Percentiles rank a stretch among this genome's conserved stretches.
These are phyloP conservation scores for Chrysopogon serrulatus DNA, from an alignment of 176 grass and related monocot genomes.

Conservation along the genomic window DNA sequence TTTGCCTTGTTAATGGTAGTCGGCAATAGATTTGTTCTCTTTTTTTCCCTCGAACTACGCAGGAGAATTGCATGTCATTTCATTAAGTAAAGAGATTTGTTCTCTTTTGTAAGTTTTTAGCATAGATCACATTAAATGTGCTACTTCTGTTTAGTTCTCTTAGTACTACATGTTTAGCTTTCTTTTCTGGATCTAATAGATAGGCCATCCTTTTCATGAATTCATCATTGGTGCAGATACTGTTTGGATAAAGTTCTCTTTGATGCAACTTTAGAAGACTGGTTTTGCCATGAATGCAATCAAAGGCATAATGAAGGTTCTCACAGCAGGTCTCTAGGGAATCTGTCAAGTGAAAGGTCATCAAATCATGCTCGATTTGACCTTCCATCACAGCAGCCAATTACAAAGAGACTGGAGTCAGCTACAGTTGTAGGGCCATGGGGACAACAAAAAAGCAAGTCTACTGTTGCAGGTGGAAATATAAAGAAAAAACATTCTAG, in stretches of 20 bases:
- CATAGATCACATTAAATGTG: neutral
- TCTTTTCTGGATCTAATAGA: neutral
- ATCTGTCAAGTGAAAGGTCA: neutral
- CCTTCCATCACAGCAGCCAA: neutral
- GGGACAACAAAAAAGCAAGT: neutral
- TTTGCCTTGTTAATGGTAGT: neutral
- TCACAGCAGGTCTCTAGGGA: neutral
- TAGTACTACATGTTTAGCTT: neutral
- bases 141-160: neutral
- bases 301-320: neutral
- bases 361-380: neutral
- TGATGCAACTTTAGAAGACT: constrained; percentile 11
- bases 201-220: neutral
- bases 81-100: neutral
- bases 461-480: neutral
- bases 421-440: neutral
- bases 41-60: neutral
- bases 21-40: neutral
- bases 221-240: constrained; percentile 24
- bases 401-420: neutral
- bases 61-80: neutral
- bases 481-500: neutral
- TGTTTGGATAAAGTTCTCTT: constrained; percentile 23
- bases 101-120: neutral
- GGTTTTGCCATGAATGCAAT: constrained; percentile 22